Conservation (phyloP, 345 rosid species). For the Geranium brycei region DNA sequence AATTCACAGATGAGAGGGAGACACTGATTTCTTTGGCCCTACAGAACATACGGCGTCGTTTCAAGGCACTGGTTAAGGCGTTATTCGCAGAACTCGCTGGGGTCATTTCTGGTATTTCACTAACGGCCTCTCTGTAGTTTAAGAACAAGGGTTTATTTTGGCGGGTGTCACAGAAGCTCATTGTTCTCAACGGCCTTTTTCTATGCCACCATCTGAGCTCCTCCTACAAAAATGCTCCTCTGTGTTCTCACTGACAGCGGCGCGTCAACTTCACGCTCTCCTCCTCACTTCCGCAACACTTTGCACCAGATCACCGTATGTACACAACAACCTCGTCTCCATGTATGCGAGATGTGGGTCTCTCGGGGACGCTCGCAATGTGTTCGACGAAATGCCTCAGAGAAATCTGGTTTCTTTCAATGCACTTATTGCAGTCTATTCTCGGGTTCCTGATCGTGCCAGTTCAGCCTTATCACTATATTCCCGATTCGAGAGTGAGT, state of each 20-base stretch:
- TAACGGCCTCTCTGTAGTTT: no score
- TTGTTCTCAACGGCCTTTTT: background rate
- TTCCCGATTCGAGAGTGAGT: conserved; percentile 27
- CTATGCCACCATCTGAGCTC: conserved; percentile 22
- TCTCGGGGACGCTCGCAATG: conserved; percentile 18
- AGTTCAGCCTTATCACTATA: conserved; percentile 22
- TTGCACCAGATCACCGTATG: conserved; percentile 27
- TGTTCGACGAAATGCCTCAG: conserved; percentile 66
- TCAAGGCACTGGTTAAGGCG: no score
- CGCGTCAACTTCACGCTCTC: conserved; percentile 58
- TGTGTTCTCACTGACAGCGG: conserved; percentile 23
- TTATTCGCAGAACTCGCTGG: no score
- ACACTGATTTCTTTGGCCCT: no score
- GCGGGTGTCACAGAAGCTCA: background rate
- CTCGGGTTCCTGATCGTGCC: conserved; percentile 27
- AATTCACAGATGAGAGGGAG: background rate
- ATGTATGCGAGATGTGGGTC: conserved; percentile 57
- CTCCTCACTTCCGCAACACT: conserved; percentile 26
- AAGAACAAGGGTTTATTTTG: background rate
- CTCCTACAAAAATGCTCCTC: conserved; percentile 46
- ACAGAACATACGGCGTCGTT: no score
- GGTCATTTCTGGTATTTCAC: background rate
- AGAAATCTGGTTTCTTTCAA: conserved; percentile 55
- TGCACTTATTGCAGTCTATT: conserved; percentile 56
- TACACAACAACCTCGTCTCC: conserved; percentile 47